Evolutionary conservation across 257 asterid species (phyloP), one percentile per base, ranked within the genome.

Genomic region (Anisodus tanguticus): DNA sequence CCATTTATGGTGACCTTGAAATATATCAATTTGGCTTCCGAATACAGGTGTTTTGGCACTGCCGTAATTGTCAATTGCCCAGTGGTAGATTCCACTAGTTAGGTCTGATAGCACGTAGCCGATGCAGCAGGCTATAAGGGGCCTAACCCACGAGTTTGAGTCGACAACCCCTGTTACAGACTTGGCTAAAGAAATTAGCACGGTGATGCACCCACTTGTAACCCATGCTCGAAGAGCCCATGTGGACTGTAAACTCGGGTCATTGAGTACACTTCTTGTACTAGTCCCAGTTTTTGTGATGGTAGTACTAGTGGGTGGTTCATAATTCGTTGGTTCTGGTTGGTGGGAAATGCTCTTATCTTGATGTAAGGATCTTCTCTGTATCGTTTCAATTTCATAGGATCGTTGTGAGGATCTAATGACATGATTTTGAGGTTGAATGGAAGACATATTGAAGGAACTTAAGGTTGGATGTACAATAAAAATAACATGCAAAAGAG

Each of bases 61-160:
- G 16, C 99, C 99, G 81, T 94, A 96, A 87, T 96, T 96, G 87
- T 94, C 99, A 49, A 96, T 92, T 45, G 93, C 98, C 98, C 98
- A 94, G 81, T 96, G 98, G 88, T 94, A 96, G 64, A 93, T 85
- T 17, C 98, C 97, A 2, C 98, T 93, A 84, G 92, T 97, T 15
- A 95, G 91, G 58, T 95, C 99, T 0, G 97, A 91, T 3, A 94
- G 71, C 35, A 92, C 86, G 90, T 93, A 94, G 74, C 98, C 99
- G n/a, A 88, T 22, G 58, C 79, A 57, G 82, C 90, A 91, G n/a
- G 94, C 95, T 5, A 91, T 43, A 63, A 91, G 69, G 4, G 98
- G 95, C 80, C 91, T 95, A 22, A 90, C 81, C 93, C 91, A 91
- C 1, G 53, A 78, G 11, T 90, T 92, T 10, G 98, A 88, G 26